Base-by-base conservation (phyloP, 371 early-diverging fungal genomes). In the Rhizopus arrhizus region DNA sequence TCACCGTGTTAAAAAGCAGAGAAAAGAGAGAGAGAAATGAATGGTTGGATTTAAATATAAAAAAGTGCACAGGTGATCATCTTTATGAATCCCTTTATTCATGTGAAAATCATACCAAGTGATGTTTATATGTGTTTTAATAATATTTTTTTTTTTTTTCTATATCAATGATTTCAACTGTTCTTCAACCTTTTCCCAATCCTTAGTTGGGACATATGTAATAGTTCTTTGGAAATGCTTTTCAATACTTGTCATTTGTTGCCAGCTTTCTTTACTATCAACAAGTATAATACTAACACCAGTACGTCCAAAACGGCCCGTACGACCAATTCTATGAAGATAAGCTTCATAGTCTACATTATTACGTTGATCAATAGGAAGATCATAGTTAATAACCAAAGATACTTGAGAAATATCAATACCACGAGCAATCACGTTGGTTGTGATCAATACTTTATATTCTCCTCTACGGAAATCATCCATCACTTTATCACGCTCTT, bases 201-300 rank as follows among this genome's bases (percentile, higher is more conserved):
- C 87, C 32, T 93, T 89, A 10, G 92, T 91, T 3, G 89, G 87
- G 0, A 97, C 86, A 43, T 83, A 80, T 31, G 79, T 74, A 72
- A 97, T 95, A 57, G 84, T 80, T 33, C 88, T 75, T 32, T 85
- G 78, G 69, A 95, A 93, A 59, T 92, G 83, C 0, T 78, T 67
- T 72, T 93, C 87, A 58, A 97, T 94, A 8, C 69, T 77, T 58
- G 78, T 77, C 89, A 94, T 90, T 57, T 90, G 84, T 40, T 82
- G 70, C 77, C 80, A 84, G 53, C 83, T 85, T 67, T 72, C 65
- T 33, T 81, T 68, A 65, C 94, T 89, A 62, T 92, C 91, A 0
- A 97, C 90, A 84, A 99, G 96, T 76, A 98, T 99, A 75, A 99
- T 91, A 46, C 91, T 90, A 22, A 97, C 95, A 29, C 99, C 99